Conservation (phyloP, 2,329 filamentous ascomycete genomes). For the Phialocephala sp. region DNA sequence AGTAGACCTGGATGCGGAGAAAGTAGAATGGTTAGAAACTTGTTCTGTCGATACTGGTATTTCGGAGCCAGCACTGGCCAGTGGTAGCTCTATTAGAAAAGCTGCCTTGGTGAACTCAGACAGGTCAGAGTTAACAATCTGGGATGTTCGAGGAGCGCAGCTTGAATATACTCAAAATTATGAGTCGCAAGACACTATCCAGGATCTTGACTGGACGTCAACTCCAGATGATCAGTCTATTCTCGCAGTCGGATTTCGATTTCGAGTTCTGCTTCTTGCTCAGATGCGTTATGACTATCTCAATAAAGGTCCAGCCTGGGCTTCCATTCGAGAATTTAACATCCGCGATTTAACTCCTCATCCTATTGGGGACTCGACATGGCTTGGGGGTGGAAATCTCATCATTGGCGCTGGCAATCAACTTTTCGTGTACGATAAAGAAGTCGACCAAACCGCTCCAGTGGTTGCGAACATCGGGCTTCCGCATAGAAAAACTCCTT, state of each 20-base stretch:
- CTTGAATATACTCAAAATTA: conserved; percentile 83
- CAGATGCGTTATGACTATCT: conserved; percentile 93
- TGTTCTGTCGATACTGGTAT: conserved; percentile 82
- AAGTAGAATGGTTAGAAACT: conserved; percentile 82
- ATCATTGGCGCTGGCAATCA: conserved; percentile 92
- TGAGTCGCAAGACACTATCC: conserved; percentile 73
- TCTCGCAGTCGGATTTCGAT: conserved; percentile 89
- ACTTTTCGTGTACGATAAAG: conserved; percentile 81
- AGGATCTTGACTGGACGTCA: conserved; percentile 92
- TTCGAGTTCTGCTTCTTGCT: conserved; percentile 79
- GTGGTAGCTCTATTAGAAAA: conserved; percentile 85
- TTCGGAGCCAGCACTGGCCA: conserved; percentile 74
- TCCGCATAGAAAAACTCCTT: conserved; percentile 34
- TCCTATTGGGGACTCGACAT: conserved; percentile 90
- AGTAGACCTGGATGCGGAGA: conserved; percentile 63
- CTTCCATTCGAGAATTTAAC: conserved; percentile 79
- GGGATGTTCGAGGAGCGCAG: conserved; percentile 83
- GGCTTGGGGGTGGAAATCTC: conserved; percentile 84
- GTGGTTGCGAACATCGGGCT: conserved; percentile 37
- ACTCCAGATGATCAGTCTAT: conserved; percentile 90
- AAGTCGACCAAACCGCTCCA: conserved; percentile 62
- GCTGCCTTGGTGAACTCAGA: conserved; percentile 79
- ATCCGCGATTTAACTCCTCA: conserved; percentile 85
- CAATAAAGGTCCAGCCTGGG: conserved; percentile 88
- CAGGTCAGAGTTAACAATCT: conserved; percentile 81